phyloP scores from a whole-genome alignment of 2,329 filamentous ascomycete species.

The Fusarium sambucinum region DNA sequence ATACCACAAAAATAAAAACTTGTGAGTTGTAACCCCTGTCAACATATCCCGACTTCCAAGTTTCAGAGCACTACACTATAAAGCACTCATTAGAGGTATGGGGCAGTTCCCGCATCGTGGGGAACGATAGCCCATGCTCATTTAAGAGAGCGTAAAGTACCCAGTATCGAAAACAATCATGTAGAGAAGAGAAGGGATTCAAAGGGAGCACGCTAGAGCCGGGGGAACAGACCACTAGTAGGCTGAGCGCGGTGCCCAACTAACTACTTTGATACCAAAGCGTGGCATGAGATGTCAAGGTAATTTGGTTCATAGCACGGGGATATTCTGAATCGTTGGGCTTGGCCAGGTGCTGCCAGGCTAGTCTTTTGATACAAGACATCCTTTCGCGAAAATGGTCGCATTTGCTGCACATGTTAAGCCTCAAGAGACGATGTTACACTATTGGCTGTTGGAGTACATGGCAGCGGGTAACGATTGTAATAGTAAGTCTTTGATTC shows the following conservation, averaged over 20 bases:
- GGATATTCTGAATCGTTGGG: background rate
- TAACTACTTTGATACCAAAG: background rate
- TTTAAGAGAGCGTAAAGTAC: background rate
- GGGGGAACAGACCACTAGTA: background rate
- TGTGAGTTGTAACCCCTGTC: conserved; percentile 9
- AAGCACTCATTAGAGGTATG: background rate
- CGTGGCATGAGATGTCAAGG: background rate
- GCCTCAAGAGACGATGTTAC: background rate
- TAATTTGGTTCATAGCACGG: background rate
- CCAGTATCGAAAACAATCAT: background rate
- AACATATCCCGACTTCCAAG: conserved; percentile 14
- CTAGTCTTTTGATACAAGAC: background rate
- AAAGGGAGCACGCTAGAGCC: background rate
- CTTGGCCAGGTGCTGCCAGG: background rate
- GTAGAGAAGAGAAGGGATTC: background rate
- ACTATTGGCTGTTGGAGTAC: conserved; percentile 1
- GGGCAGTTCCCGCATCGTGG: background rate
- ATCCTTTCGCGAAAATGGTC: background rate
- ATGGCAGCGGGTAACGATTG: background rate
- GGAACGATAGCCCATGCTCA: background rate
- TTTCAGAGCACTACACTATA: conserved; percentile 1
- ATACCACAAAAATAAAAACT: background rate
- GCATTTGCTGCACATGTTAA: background rate
- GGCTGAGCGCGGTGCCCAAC: background rate
- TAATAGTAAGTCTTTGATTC: conserved; percentile 3